These are phyloP conservation scores for Penicillium riverlandense DNA, from an alignment of 495 filamentous ascomycete species.

Conservation along the genomic window DNA sequence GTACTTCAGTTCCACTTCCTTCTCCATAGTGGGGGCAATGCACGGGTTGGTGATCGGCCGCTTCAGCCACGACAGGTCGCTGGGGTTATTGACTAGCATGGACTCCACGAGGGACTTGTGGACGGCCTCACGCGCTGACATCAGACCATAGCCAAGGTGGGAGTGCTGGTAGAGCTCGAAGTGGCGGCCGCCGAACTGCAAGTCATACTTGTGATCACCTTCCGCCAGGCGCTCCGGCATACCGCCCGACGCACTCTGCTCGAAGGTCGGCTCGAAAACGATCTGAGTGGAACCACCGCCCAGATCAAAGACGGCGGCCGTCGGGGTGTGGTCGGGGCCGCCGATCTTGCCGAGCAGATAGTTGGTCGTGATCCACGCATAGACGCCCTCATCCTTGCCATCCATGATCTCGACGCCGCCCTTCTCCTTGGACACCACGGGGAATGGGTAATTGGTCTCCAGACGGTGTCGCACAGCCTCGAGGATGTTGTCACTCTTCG, in stretches of 20 bases:
- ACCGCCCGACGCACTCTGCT: constrained; percentile 62
- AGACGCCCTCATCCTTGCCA: constrained; percentile 93
- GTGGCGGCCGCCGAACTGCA: constrained; percentile 81
- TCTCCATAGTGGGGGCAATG: constrained; percentile 70
- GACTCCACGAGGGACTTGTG: constrained; percentile 64
- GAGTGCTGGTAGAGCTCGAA: constrained; percentile 98
- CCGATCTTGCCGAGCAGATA: constrained; percentile 98
- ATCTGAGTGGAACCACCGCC: constrained; percentile 97
- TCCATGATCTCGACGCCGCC: constrained; percentile 94
- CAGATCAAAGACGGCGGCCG: constrained; percentile 91
- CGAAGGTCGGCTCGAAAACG: constrained; percentile 94
- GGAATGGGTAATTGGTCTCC: constrained; percentile 90
- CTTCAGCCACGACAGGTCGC: constrained; percentile 49
- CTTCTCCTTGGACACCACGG: constrained; percentile 76
- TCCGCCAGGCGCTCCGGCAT: constrained; percentile 82
- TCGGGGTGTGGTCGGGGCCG: constrained; percentile 78
- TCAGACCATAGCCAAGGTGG: constrained; percentile 94
- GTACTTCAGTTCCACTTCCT: constrained; percentile 61
- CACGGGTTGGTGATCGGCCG: constrained; percentile 78
- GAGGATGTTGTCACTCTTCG: constrained; percentile 75
- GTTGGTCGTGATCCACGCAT: constrained; percentile 98
- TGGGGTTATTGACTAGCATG: constrained; percentile 41
- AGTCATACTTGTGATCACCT: constrained; percentile 93
- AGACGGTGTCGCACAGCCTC: constrained; percentile 75
- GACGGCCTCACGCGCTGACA: constrained; percentile 83